These are phyloP conservation scores for Wickerhamiella spandovensis DNA, from an alignment of 805 yeast species.

Conservation along the genomic window DNA sequence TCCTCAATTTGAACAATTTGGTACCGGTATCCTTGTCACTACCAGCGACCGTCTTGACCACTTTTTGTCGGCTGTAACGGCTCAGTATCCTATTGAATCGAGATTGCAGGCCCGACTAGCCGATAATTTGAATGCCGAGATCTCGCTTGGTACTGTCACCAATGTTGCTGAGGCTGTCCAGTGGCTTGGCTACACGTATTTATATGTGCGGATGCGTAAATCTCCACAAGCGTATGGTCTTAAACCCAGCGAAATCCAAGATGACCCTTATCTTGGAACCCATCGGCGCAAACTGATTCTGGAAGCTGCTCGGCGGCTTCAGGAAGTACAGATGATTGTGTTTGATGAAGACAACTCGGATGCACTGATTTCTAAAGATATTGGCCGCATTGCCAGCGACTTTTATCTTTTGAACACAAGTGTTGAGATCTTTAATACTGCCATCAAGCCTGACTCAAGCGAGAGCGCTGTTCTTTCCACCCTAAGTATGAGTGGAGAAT, in stretches of 20 bases:
- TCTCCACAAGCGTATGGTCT: constrained; percentile 90
- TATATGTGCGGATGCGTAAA: constrained; percentile 86
- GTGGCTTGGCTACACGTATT: constrained; percentile 96
- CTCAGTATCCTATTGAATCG: constrained; percentile 94
- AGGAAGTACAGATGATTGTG: constrained; percentile 80
- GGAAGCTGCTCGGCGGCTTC: constrained; percentile 72
- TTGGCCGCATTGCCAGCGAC: constrained; percentile 91
- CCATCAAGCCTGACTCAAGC: constrained; percentile 71
- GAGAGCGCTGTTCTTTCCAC: constrained; percentile 86
- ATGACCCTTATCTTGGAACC: constrained; percentile 68
- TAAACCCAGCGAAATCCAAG: constrained; percentile 69
- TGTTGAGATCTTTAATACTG: constrained; percentile 76
- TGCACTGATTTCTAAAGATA: constrained; percentile 69
- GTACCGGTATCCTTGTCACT: constrained; percentile 86
- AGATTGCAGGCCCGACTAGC: constrained; percentile 61
- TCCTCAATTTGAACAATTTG: constrained; percentile 86
- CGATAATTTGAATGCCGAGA: constrained; percentile 92
- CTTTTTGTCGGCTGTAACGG: constrained; percentile 75
- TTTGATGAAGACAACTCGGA: constrained; percentile 56
- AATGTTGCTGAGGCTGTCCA: constrained; percentile 87
- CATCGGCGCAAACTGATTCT: constrained; percentile 64
- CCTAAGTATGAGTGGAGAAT: constrained; percentile 86
- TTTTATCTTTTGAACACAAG: constrained; percentile 76
- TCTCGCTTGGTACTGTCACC: constrained; percentile 88
- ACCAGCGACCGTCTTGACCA: constrained; percentile 71